phyloP scores from a whole-genome alignment of 148 eudicot species.

The Rhododendron kiyosumense region DNA sequence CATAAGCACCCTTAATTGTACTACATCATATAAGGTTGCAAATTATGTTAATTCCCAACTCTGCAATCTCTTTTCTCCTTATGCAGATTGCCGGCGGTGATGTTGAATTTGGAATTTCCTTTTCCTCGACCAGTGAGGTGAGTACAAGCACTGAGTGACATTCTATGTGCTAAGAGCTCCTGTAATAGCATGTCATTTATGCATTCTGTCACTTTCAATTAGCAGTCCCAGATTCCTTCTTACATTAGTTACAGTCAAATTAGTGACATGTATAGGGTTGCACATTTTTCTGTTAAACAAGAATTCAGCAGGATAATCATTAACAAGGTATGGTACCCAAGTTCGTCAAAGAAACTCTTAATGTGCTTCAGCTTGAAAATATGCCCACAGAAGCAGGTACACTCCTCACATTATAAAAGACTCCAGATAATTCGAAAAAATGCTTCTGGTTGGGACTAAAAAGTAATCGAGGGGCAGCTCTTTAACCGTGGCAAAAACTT shows the following conservation, averaged over 20 bases:
- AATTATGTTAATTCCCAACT: neutral
- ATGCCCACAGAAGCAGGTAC: neutral
- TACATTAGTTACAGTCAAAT: neutral
- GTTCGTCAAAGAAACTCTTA: neutral
- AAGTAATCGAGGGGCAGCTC: neutral
- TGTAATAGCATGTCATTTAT: neutral
- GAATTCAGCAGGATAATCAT: neutral
- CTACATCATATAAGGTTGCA: neutral
- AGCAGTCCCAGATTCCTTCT: neutral
- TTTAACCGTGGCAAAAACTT: neutral
- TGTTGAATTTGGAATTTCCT: conserved; percentile 28
- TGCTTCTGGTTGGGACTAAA: neutral
- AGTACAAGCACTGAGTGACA: conserved; percentile 5
- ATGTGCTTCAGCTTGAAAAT: neutral
- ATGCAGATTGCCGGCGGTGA: conserved; percentile 30
- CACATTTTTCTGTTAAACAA: neutral
- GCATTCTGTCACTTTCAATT: neutral
- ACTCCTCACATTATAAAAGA: neutral
- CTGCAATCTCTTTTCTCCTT: neutral
- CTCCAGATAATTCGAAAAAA: neutral
- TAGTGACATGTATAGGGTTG: neutral
- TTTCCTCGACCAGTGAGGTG: conserved; percentile 35
- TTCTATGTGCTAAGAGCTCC: neutral
- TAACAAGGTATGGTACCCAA: neutral
- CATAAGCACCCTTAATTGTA: no score